A percentile compares a stretch with the other conserved stretches of the same genome.
These are phyloP conservation scores for Mycena leptocephala DNA, from an alignment of 768 basidiomycete species.

Conservation along the genomic window DNA sequence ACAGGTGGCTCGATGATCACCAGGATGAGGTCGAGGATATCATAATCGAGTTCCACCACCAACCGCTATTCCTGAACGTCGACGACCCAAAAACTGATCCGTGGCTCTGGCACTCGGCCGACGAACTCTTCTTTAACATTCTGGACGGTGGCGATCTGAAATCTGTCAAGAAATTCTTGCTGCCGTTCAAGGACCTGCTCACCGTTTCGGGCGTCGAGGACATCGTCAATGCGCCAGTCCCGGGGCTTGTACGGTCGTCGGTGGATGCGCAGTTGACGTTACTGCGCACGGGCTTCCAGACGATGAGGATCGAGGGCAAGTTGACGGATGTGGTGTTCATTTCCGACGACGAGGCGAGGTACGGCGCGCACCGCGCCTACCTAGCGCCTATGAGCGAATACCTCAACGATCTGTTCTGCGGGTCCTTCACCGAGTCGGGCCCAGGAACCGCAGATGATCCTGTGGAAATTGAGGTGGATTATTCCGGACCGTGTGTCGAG, in stretches of 20 bases:
- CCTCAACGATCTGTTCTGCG: conserved; percentile 41
- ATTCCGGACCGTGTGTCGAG: conserved; percentile 34
- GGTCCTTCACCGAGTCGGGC: conserved; percentile 37
- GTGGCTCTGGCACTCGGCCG: conserved; percentile 59
- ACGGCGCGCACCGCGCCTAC: conserved; percentile 42
- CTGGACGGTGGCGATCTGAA: conserved; percentile 40
- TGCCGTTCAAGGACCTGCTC: conserved; percentile 37
- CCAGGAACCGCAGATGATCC: conserved; percentile 37
- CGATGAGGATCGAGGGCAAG: conserved; percentile 33
- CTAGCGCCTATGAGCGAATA: conserved; percentile 44
- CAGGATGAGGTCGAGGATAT: conserved; percentile 38
- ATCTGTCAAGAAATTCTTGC: conserved; percentile 38
- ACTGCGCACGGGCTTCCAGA: conserved; percentile 38
- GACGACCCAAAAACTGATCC: conserved; percentile 51
- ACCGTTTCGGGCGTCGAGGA: conserved; percentile 37
- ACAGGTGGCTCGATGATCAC: conserved; percentile 57
- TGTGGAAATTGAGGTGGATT: conserved; percentile 37
- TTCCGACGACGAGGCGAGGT: conserved; percentile 34
- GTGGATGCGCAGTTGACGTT: conserved; percentile 34
- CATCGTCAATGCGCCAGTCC: conserved; percentile 36
- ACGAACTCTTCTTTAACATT: conserved; percentile 56
- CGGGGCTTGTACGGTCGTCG: conserved; percentile 33
- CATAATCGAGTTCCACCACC: conserved; percentile 39
- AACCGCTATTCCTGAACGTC: conserved; percentile 64
- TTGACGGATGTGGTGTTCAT: conserved; percentile 45